Evolutionary conservation across 140 eudicot species (phyloP).

Genomic region (Flaveria floridana): DNA sequence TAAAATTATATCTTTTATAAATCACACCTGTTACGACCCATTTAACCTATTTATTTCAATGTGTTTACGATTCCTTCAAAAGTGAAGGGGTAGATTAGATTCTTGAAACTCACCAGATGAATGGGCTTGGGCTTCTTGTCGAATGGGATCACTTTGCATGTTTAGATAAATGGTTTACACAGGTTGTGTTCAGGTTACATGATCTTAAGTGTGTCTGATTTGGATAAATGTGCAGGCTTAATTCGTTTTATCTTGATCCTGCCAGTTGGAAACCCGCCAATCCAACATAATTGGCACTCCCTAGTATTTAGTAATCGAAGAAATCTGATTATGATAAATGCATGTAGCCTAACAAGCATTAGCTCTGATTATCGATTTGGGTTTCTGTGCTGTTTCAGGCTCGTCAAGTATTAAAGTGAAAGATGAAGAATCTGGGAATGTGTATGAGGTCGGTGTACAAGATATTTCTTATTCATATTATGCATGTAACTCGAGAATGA

Average conservation of each 20-base stretch:
- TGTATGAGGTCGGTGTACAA: slow-evolving; percentile 47
- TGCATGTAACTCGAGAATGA: slow-evolving; percentile 23
- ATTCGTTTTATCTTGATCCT: neutral
- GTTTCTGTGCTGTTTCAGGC: slow-evolving; percentile 46
- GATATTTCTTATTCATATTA: slow-evolving; percentile 42
- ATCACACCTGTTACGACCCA: neutral
- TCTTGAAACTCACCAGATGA: too few species aligned
- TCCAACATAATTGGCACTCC: neutral
- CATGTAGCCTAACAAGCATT: neutral
- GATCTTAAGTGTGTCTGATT: neutral
- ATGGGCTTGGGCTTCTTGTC: too few species aligned
- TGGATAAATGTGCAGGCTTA: neutral
- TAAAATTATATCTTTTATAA: neutral
- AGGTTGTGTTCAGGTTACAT: neutral
- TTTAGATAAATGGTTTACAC: neutral
- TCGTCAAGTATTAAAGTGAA: slow-evolving; percentile 75
- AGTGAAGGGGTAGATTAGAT: too few species aligned
- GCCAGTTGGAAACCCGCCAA: too few species aligned
- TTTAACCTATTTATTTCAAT: neutral
- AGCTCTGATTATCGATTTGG: neutral
- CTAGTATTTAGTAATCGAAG: neutral
- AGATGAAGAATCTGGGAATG: slow-evolving; percentile 58
- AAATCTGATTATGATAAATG: neutral
- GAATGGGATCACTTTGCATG: neutral
- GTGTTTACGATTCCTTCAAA: too few species aligned